Conservation (phyloP, 192 early-diverging fungal species). For the Glomus cerebriforme region DNA sequence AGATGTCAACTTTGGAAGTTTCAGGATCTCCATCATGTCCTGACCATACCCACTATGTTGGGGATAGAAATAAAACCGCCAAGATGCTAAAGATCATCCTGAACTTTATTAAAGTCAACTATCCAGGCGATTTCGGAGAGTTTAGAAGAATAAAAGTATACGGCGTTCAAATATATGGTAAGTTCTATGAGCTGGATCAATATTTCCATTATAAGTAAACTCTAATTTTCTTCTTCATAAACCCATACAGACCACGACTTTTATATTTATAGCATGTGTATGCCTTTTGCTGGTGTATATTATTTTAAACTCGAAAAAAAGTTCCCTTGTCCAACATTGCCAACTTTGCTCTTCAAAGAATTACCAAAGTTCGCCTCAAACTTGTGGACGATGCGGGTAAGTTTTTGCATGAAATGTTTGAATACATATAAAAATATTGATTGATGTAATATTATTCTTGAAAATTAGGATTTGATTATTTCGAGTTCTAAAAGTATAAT, state of each 20-base stretch:
- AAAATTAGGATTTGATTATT: constrained; percentile 29
- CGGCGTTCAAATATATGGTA: constrained; percentile 26
- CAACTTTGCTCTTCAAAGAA: not conserved
- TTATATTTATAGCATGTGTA: constrained; percentile 6
- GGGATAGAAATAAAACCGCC: constrained; percentile 2
- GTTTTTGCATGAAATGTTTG: constrained; percentile 20
- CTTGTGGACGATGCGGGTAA: constrained; percentile 23
- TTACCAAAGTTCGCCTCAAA: constrained; percentile 19
- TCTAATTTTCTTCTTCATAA: constrained; percentile 5
- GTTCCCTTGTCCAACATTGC: constrained; percentile 6
- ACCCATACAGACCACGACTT: constrained; percentile 20
- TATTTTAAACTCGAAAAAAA: constrained; percentile 22
- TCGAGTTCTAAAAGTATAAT: constrained; percentile 23
- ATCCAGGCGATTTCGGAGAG: constrained; percentile 5
- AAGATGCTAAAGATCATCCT: constrained; percentile 28
- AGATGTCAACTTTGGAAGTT: constrained; percentile 21
- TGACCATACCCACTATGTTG: constrained; percentile 25
- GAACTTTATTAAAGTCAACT: constrained; percentile 22
- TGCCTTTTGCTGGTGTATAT: constrained; percentile 9
- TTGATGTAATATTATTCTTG: not conserved
- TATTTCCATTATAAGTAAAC: not conserved
- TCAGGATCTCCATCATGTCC: constrained; percentile 22
- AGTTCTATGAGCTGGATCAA: constrained; percentile 9
- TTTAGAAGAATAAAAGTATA: constrained; percentile 28
- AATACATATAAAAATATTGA: constrained; percentile 15